These are phyloP conservation scores for Populus deltoides DNA, from an alignment of 345 rosid species.

Conservation along the genomic window DNA sequence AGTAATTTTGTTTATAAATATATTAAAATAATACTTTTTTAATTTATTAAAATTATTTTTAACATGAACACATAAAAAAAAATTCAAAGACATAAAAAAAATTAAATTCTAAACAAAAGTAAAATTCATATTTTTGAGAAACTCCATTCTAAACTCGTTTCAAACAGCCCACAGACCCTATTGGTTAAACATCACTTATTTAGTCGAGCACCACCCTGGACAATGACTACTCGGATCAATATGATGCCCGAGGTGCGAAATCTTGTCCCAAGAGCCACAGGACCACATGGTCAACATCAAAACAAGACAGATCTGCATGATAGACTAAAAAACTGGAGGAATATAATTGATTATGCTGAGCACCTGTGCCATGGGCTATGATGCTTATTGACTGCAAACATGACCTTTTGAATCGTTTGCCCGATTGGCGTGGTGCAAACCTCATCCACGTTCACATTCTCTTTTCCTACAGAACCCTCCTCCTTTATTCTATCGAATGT, in stretches of 20 bases:
- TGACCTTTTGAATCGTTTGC: constrained; percentile 12
- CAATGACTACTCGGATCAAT: neutral
- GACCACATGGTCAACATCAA: neutral
- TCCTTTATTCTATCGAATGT: neutral
- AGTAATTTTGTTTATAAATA: too few species aligned
- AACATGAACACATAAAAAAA: too few species aligned
- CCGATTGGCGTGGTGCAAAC: neutral
- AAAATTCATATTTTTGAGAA: too few species aligned
- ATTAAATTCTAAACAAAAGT: too few species aligned
- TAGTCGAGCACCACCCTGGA: neutral
- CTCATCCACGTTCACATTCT: neutral
- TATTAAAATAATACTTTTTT: too few species aligned
- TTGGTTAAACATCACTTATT: neutral
- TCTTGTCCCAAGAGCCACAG: neutral
- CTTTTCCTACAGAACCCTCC: neutral
- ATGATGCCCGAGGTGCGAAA: neutral
- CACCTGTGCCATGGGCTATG: constrained; percentile 1
- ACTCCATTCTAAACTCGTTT: too few species aligned
- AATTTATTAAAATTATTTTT: too few species aligned
- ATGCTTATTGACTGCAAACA: constrained; percentile 25
- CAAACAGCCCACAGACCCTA: neutral
- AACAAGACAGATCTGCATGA: neutral
- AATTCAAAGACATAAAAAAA: too few species aligned
- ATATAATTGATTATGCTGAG: neutral
- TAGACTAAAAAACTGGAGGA: neutral